A percentile compares a stretch with the other conserved stretches of the same genome.
Conservation (phyloP, 2,329 filamentous ascomycete genomes). For the Cercospora canescens region DNA sequence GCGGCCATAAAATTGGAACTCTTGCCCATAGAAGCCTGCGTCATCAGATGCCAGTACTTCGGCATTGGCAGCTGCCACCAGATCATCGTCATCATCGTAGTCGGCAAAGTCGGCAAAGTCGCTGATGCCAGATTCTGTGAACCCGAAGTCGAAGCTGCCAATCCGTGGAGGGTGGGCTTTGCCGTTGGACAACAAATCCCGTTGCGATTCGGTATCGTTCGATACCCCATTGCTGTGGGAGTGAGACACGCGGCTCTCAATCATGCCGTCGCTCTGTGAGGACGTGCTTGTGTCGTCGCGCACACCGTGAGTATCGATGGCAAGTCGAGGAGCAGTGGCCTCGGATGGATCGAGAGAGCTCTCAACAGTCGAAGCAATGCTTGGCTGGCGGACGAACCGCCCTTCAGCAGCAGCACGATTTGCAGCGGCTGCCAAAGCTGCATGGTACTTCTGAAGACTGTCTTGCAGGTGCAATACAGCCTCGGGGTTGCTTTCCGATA, state of each 20-base stretch:
- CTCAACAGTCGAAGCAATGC: constrained; percentile 13
- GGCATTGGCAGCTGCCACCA: constrained; percentile 93
- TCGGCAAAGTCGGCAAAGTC: constrained; percentile 44
- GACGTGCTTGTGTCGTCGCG: constrained; percentile 22
- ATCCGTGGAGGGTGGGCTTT: constrained; percentile 30
- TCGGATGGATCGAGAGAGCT: not conserved
- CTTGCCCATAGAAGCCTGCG: constrained; percentile 92
- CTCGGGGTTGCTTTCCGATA: constrained; percentile 34
- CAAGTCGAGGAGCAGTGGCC: not conserved
- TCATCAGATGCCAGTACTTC: constrained; percentile 89
- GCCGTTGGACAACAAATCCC: constrained; percentile 14
- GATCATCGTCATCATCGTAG: constrained; percentile 75
- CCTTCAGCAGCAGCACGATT: constrained; percentile 74
- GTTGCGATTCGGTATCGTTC: constrained; percentile 17
- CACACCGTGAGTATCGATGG: constrained; percentile 2
- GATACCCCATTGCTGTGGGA: not conserved
- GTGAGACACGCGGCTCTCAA: constrained; percentile 15
- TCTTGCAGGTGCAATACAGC: constrained; percentile 49
- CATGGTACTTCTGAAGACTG: constrained; percentile 73
- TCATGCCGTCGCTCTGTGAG: constrained; percentile 22
- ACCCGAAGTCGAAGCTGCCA: constrained; percentile 42
- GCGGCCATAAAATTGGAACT: constrained; percentile 90
- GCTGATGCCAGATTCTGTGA: constrained; percentile 44
- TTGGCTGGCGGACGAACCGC: constrained; percentile 62
- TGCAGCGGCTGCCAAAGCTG: constrained; percentile 78